A percentile compares a stretch with the other conserved stretches of the same genome.
phyloP scores from a whole-genome alignment of 257 asterid species.

The Leptodermis oblonga region DNA sequence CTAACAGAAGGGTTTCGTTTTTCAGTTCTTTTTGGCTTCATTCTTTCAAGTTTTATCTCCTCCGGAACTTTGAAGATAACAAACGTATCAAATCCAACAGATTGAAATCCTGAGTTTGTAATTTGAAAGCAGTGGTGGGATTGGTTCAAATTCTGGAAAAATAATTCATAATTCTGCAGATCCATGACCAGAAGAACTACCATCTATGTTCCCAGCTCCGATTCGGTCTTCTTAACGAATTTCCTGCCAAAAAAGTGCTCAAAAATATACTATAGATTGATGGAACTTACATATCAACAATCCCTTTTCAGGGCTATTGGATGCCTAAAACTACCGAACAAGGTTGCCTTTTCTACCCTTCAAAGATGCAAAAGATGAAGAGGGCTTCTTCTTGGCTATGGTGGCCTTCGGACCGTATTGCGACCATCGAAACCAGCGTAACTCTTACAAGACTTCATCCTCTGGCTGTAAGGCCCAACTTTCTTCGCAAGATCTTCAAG shows the following conservation, averaged over 20 bases:
- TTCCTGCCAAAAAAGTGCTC: too few species aligned
- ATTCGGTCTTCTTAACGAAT: background rate
- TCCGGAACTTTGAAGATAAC: too few species aligned
- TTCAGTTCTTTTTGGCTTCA: too few species aligned
- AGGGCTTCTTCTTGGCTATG: constrained; percentile 42
- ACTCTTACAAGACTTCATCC: constrained; percentile 55
- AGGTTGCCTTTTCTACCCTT: constrained; percentile 1
- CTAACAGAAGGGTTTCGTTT: too few species aligned
- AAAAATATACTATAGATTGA: constrained; percentile 2
- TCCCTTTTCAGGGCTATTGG: background rate
- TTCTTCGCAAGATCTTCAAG: constrained; percentile 63
- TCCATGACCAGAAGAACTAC: too few species aligned
- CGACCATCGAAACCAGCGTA: constrained; percentile 33
- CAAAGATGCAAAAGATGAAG: constrained; percentile 23
- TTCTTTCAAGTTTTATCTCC: too few species aligned
- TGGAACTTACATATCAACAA: background rate
- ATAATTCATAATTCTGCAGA: too few species aligned
- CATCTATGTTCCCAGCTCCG: too few species aligned
- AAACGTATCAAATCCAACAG: too few species aligned
- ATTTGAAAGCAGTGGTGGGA: too few species aligned
- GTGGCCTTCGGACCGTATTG: constrained; percentile 52
- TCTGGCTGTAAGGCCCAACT: constrained; percentile 26
- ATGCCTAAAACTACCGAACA: constrained; percentile 12
- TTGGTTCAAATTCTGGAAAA: too few species aligned
- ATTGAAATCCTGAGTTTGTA: too few species aligned